A percentile compares a stretch with the other conserved stretches of the same genome.
phyloP scores from a whole-genome alignment of 257 asterid species.

The Solanum habrochaites region DNA sequence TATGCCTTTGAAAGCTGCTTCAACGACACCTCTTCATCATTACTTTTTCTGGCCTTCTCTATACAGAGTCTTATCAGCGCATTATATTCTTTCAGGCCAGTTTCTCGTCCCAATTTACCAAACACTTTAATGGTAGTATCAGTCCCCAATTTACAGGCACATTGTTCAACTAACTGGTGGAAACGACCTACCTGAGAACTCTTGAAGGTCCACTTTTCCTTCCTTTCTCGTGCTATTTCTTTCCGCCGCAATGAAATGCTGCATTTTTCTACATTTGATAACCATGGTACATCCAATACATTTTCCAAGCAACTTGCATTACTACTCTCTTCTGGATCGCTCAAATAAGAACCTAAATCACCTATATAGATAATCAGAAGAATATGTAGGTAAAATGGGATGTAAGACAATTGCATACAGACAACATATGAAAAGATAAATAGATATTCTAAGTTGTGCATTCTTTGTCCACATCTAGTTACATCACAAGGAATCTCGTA shows the following conservation, averaged over 20 bases:
- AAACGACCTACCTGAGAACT: conserved; percentile 16
- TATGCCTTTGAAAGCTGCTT: conserved; percentile 46
- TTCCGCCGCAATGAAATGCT: conserved; percentile 30
- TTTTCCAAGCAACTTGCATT: not conserved
- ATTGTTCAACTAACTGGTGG: conserved; percentile 23
- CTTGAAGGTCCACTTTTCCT: conserved; percentile 39
- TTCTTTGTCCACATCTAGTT: not conserved
- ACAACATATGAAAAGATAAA: not conserved
- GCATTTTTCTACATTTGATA: conserved; percentile 11
- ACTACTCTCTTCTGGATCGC: conserved; percentile 1
- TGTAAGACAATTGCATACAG: not conserved
- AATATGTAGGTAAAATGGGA: not conserved
- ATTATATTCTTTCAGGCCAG: conserved; percentile 55
- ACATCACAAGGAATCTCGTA: not conserved
- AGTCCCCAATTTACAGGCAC: conserved; percentile 51
- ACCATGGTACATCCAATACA: conserved; percentile 31
- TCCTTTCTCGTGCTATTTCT: conserved; percentile 44
- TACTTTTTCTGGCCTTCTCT: conserved; percentile 43
- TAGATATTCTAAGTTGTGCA: not conserved
- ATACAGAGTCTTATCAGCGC: conserved; percentile 38
- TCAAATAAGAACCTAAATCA: conserved; percentile 34
- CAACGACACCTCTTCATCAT: conserved; percentile 49
- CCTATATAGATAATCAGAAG: conserved; percentile 28
- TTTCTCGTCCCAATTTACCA: conserved; percentile 45
- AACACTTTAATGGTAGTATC: conserved; percentile 36